Percentiles rank a stretch among this genome's conserved stretches.
Evolutionary conservation across 2,329 filamentous ascomycete genomes (phyloP).

Genomic region (Trichoderma polysporum): DNA sequence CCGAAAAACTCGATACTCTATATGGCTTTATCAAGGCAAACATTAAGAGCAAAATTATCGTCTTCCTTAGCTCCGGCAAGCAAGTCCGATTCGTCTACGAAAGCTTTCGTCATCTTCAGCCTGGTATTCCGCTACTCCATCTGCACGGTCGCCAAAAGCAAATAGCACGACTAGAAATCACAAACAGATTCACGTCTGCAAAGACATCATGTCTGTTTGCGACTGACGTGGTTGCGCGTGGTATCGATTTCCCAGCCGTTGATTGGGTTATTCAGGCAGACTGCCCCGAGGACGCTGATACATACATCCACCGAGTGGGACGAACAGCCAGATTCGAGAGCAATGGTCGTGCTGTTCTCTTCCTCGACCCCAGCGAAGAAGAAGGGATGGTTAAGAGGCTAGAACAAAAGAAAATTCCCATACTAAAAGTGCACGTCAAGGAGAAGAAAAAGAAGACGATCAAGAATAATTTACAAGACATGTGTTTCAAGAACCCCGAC

Average conservation of each 20-base stretch:
- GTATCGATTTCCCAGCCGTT: conserved; percentile 92
- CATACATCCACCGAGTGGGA: conserved; percentile 95
- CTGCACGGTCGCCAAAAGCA: conserved; percentile 95
- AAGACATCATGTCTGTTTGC: conserved; percentile 89
- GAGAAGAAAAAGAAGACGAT: conserved; percentile 88
- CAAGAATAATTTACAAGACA: conserved; percentile 80
- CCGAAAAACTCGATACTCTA: conserved; percentile 86
- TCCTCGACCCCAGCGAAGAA: conserved; percentile 90
- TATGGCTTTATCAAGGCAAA: conserved; percentile 92
- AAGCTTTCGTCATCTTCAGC: conserved; percentile 86
- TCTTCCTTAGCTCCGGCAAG: conserved; percentile 93
- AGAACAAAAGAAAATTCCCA: conserved; percentile 84
- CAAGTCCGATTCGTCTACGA: conserved; percentile 97
- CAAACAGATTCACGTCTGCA: conserved; percentile 74
- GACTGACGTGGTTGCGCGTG: conserved; percentile 91
- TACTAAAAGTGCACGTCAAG: conserved; percentile 82
- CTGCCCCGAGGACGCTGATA: conserved; percentile 93
- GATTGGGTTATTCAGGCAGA: conserved; percentile 99
- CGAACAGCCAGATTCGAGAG: conserved; percentile 92
- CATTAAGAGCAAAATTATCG: conserved; percentile 89
- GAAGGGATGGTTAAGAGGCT: conserved; percentile 83
- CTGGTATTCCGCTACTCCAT: conserved; percentile 89
- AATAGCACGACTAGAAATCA: conserved; percentile 82
- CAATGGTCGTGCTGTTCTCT: conserved; percentile 82
- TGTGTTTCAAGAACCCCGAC: conserved; percentile 93